Evolutionary conservation across 495 filamentous ascomycete genomes (phyloP).

Genomic region (Hypomontagnella monticulosa): DNA sequence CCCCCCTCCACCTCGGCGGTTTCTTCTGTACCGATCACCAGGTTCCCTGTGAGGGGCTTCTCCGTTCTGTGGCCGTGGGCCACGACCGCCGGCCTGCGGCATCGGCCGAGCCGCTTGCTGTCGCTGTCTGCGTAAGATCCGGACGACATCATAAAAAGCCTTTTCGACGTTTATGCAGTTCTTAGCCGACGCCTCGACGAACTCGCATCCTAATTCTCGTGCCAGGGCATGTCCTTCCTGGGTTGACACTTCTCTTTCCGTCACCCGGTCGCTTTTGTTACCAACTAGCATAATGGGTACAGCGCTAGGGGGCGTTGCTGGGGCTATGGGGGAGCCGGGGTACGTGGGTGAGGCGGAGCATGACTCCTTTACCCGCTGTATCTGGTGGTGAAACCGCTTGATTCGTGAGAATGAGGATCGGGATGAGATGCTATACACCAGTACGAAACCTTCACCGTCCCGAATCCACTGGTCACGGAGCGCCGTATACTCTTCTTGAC

Average conservation of each 20-base stretch:
- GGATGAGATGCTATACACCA: conserved; percentile 98
- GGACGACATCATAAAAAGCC: conserved; percentile 97
- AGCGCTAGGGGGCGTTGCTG: conserved; percentile 64
- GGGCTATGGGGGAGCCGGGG: conserved; percentile 65
- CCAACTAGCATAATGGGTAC: conserved; percentile 98
- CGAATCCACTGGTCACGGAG: conserved; percentile 98
- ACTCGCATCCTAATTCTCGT: conserved; percentile 93
- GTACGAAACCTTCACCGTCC: conserved; percentile 95
- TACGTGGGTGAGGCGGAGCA: conserved; percentile 81
- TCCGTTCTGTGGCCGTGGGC: conserved; percentile 39
- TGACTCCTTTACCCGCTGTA: conserved; percentile 96
- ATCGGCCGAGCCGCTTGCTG: conserved; percentile 60
- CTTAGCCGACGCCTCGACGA: conserved; percentile 98
- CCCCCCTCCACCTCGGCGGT: conserved; percentile 24
- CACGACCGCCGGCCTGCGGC: conserved; percentile 42
- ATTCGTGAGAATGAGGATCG: conserved; percentile 94
- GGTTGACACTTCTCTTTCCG: conserved; percentile 94
- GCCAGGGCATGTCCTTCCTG: conserved; percentile 94
- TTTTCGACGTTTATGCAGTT: conserved; percentile 99
- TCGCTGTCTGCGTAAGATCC: conserved; percentile 84
- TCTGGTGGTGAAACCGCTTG: conserved; percentile 94
- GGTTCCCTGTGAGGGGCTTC: conserved; percentile 33
- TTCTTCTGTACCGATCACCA: conserved; percentile 31
- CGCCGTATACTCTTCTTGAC: conserved; percentile 99
- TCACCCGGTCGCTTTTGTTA: conserved; percentile 96